Evolutionary conservation across 2,329 filamentous ascomycete genomes (phyloP).

Genomic region (Annulohypoxylon truncatum): DNA sequence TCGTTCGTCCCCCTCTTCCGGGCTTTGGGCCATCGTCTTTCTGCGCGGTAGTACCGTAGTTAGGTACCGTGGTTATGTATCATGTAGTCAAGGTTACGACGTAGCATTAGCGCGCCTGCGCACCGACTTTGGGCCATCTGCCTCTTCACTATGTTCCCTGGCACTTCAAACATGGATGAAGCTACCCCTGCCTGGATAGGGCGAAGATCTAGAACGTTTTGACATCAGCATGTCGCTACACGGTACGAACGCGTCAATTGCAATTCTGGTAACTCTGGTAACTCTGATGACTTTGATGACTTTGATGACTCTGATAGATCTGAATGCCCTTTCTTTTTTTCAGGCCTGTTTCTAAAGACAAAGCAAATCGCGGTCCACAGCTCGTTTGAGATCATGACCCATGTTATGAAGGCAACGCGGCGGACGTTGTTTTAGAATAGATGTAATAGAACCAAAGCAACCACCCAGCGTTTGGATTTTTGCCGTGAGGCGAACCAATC

Average conservation of each 20-base stretch:
- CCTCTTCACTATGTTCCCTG: background rate
- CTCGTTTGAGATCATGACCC: slow-evolving; percentile 25
- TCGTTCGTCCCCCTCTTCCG: slow-evolving; percentile 1
- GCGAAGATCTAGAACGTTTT: slow-evolving; percentile 8
- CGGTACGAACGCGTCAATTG: slow-evolving; percentile 9
- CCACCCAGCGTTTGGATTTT: slow-evolving; percentile 42
- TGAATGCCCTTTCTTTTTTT: slow-evolving; percentile 4
- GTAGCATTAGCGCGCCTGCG: slow-evolving; percentile 11
- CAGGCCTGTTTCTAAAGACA: slow-evolving; percentile 21
- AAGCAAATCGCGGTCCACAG: slow-evolving; percentile 8
- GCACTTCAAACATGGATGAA: background rate
- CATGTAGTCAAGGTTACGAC: slow-evolving; percentile 9
- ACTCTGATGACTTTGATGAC: slow-evolving; percentile 1
- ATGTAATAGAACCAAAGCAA: slow-evolving; percentile 43
- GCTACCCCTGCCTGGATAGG: slow-evolving; percentile 17
- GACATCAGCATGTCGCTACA: background rate
- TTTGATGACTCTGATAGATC: slow-evolving; percentile 1
- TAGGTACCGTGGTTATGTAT: too few species aligned
- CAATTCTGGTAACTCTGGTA: slow-evolving; percentile 1
- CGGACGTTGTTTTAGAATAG: slow-evolving; percentile 18
- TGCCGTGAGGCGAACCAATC: slow-evolving; percentile 54
- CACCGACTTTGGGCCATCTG: slow-evolving; percentile 2
- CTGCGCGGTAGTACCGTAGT: slow-evolving; percentile 10
- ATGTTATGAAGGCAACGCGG: slow-evolving; percentile 25
- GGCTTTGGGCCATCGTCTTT: slow-evolving; percentile 19